Conservation (phyloP, 1,284 basidiomycete species). For the Sporisorium reilianum region DNA sequence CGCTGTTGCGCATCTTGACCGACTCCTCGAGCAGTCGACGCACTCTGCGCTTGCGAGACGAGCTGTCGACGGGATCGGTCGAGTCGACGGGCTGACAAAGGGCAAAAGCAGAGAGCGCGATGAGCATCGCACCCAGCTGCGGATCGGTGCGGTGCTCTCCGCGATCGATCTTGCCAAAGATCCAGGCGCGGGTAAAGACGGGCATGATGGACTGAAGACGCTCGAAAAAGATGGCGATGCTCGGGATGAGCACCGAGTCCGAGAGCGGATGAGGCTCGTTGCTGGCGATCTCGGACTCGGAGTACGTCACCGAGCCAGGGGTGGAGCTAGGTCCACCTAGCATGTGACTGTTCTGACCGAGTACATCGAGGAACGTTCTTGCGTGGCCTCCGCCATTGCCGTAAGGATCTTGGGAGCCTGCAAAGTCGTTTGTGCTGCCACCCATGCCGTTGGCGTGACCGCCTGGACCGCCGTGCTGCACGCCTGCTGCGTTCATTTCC, state of each 20-base stretch:
- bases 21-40: constrained; percentile 50
- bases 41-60: constrained; percentile 38
- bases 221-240: constrained; percentile 66
- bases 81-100: constrained; percentile 56
- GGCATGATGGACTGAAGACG: constrained; percentile 66
- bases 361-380: constrained; percentile 47
- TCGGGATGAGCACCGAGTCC: constrained; percentile 58
- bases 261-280: constrained; percentile 53
- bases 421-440: constrained; percentile 9
- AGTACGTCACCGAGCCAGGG: constrained; percentile 36
- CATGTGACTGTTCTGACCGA: constrained; percentile 42
- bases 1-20: constrained; percentile 50
- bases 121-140: constrained; percentile 63
- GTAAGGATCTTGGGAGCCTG: constrained; percentile 16
- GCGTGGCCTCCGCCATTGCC: constrained; percentile 19
- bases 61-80: constrained; percentile 45
- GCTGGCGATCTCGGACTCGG: constrained; percentile 19
- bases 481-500: constrained; percentile 30
- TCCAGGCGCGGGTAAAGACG: constrained; percentile 62
- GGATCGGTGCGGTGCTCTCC: constrained; percentile 61
- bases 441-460: constrained; percentile 10
- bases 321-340: constrained; percentile 30
- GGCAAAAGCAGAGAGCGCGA: constrained; percentile 61
- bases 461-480: constrained; percentile 11
- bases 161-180: constrained; percentile 58